phyloP scores from a whole-genome alignment of 352 stramenopile genomes.

The Phytophthora cactorum region DNA sequence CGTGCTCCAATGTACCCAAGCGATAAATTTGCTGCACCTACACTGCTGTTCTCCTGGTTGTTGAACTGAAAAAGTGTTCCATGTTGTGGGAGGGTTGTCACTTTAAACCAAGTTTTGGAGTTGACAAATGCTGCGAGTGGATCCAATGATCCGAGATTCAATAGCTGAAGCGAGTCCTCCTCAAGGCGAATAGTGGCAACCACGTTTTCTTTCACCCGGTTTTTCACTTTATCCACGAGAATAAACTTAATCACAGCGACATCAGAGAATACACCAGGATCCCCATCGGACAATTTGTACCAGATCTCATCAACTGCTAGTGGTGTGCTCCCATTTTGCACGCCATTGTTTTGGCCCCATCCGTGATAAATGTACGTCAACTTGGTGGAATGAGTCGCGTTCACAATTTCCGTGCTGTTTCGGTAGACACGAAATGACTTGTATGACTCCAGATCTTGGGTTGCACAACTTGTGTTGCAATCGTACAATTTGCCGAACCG shows the following conservation, averaged over 20 bases:
- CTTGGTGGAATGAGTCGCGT: conserved; percentile 49
- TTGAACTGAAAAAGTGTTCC: conserved; percentile 65
- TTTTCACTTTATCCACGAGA: conserved; percentile 1
- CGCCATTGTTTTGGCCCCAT: conserved; percentile 19
- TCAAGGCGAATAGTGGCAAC: conserved; percentile 43
- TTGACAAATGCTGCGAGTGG: conserved; percentile 43
- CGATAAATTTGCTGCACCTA: neutral
- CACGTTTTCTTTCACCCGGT: conserved; percentile 13
- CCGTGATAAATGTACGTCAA: conserved; percentile 60
- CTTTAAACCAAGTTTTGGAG: conserved; percentile 33
- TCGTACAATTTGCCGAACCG: conserved; percentile 67
- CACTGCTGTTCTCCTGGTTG: neutral
- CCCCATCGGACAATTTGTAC: conserved; percentile 59
- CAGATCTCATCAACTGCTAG: conserved; percentile 47
- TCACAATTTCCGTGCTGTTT: conserved; percentile 20
- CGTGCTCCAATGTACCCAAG: conserved; percentile 27
- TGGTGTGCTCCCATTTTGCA: neutral
- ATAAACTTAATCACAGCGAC: conserved; percentile 42
- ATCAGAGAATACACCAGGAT: conserved; percentile 36
- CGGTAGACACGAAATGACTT: conserved; percentile 20
- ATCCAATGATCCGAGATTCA: conserved; percentile 50
- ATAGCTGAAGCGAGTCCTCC: conserved; percentile 55
- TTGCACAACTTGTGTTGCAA: conserved; percentile 37
- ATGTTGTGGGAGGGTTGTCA: conserved; percentile 47
- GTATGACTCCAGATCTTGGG: conserved; percentile 2